These are phyloP conservation scores for Alternaria gaisen DNA, from an alignment of 2,329 filamentous ascomycete genomes.

Conservation along the genomic window DNA sequence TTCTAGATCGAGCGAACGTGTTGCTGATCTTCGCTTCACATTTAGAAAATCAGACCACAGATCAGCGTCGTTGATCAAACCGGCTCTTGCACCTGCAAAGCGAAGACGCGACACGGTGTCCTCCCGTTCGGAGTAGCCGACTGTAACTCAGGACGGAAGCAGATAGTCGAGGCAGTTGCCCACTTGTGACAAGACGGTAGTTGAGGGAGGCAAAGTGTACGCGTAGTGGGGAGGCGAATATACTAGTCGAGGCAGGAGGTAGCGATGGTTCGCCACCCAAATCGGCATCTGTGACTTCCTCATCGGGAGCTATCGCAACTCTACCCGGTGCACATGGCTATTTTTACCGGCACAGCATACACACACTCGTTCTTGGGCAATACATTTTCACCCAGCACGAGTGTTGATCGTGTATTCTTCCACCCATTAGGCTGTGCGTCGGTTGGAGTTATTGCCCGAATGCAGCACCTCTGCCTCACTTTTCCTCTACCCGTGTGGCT, in stretches of 20 bases:
- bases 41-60: slow-evolving; percentile 34
- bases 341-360: slow-evolving; percentile 7
- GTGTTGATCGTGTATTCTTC: neutral
- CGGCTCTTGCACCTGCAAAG: slow-evolving; percentile 9
- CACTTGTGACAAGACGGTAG: slow-evolving; percentile 3
- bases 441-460: slow-evolving; percentile 5
- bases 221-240: slow-evolving; percentile 19
- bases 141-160: slow-evolving; percentile 13
- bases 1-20: slow-evolving; percentile 12
- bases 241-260: slow-evolving; percentile 6
- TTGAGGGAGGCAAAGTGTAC: slow-evolving; percentile 24
- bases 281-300: slow-evolving; percentile 23
- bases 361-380: neutral
- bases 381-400: neutral
- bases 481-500: neutral
- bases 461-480: neutral
- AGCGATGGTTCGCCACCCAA: slow-evolving; percentile 25
- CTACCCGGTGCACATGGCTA: slow-evolving; percentile 4
- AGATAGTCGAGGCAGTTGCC: slow-evolving; percentile 6
- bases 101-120: slow-evolving; percentile 1
- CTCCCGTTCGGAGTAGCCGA: slow-evolving; percentile 28
- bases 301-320: slow-evolving; percentile 20
- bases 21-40: slow-evolving; percentile 35
- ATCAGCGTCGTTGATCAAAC: slow-evolving; percentile 26
- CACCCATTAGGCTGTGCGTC: neutral